Conservation (phyloP, 1,139 yeast species). For the Nakaseomyces uthaithaninus region DNA sequence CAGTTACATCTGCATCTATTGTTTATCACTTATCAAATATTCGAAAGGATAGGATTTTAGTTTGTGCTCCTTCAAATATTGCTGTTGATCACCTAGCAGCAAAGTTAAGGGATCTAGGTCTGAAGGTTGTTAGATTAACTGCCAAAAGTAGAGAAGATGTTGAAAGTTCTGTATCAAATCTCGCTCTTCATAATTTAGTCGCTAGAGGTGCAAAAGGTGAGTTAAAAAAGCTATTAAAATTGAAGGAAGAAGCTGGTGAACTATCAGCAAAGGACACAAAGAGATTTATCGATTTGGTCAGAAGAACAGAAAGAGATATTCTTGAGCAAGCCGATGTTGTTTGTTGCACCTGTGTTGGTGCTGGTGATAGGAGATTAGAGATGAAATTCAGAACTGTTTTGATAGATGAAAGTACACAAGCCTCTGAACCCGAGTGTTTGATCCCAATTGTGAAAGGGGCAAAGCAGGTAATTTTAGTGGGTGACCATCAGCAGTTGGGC, state of each 20-base stretch:
- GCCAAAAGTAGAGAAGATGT: slow-evolving; percentile 78
- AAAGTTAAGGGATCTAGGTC: slow-evolving; percentile 57
- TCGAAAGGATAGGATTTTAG: slow-evolving; percentile 55
- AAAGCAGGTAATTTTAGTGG: slow-evolving; percentile 80
- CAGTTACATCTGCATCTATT: slow-evolving; percentile 87
- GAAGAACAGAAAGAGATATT: slow-evolving; percentile 43
- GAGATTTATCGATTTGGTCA: slow-evolving; percentile 37
- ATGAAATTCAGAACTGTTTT: slow-evolving; percentile 64
- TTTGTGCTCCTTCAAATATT: slow-evolving; percentile 92
- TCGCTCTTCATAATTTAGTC: slow-evolving; percentile 48
- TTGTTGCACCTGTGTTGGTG: slow-evolving; percentile 89
- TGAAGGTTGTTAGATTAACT: slow-evolving; percentile 66
- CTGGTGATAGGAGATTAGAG: slow-evolving; percentile 63
- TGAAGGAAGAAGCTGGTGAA: slow-evolving; percentile 65
- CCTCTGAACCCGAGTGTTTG: slow-evolving; percentile 84
- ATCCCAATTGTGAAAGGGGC: slow-evolving; percentile 88
- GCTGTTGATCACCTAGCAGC: slow-evolving; percentile 89
- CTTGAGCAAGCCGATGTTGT: slow-evolving; percentile 66
- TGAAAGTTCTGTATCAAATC: slow-evolving; percentile 50
- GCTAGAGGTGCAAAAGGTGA: slow-evolving; percentile 43
- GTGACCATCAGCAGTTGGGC: slow-evolving; percentile 93
- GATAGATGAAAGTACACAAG: slow-evolving; percentile 90
- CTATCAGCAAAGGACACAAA: slow-evolving; percentile 48
- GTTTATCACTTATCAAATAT: slow-evolving; percentile 64
- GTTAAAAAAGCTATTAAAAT: slow-evolving; percentile 48